phyloP scores from a whole-genome alignment of 768 basidiomycete genomes.

The Tephrocybe sp. region DNA sequence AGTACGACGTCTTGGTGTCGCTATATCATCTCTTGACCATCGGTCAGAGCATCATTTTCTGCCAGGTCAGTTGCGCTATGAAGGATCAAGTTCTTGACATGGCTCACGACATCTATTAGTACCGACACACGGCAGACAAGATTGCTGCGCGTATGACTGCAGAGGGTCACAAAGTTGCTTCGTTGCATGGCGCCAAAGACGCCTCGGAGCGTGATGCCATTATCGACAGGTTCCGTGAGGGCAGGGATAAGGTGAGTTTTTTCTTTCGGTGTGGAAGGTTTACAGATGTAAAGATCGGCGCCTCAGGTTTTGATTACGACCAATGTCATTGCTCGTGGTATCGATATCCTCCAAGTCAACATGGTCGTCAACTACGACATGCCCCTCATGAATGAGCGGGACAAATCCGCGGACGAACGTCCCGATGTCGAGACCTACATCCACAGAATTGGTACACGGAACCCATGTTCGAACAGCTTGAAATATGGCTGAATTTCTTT shows the following conservation, averaged over 20 bases:
- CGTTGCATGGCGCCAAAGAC: constrained; percentile 93
- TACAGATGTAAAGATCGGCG: neutral
- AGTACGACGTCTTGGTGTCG: constrained; percentile 93
- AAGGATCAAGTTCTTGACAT: neutral
- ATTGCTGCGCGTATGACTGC: constrained; percentile 88
- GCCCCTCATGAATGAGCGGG: constrained; percentile 79
- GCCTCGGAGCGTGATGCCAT: constrained; percentile 85
- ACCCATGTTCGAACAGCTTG: neutral
- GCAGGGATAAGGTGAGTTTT: constrained; percentile 79
- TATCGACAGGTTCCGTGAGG: constrained; percentile 95
- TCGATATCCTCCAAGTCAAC: constrained; percentile 98
- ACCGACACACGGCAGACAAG: constrained; percentile 89
- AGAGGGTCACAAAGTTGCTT: constrained; percentile 96
- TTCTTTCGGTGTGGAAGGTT: neutral
- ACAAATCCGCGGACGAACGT: constrained; percentile 47
- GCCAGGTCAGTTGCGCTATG: constrained; percentile 58
- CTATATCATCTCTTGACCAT: constrained; percentile 91
- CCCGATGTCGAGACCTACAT: constrained; percentile 98
- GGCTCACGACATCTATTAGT: constrained; percentile 38
- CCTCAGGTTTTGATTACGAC: constrained; percentile 84
- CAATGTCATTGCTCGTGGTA: constrained; percentile 97
- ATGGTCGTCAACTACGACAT: constrained; percentile 99
- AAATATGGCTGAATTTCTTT: neutral
- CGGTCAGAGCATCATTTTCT: constrained; percentile 99
- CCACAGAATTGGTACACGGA: constrained; percentile 84